A percentile compares a stretch with the other conserved stretches of the same genome.
Evolutionary conservation across 176 grass and related monocot species (phyloP).

Genomic region (Hordeum marinum): DNA sequence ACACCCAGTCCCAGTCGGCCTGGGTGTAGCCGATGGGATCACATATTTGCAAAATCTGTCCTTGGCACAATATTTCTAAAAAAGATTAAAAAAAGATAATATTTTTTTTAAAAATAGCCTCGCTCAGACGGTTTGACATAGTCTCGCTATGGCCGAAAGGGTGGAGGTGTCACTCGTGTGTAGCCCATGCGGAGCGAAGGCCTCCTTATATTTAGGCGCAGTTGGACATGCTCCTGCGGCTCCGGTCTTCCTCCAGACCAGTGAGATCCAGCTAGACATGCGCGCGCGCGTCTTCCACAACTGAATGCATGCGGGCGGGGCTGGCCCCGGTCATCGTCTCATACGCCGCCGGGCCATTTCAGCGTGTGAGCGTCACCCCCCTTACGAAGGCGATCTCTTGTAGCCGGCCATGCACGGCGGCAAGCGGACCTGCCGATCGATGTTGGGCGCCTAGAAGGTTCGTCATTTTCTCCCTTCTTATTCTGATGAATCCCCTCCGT

Average conservation of each 20-base stretch:
- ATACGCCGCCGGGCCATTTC: background rate
- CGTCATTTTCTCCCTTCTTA: too few species aligned
- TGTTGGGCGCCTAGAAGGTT: too few species aligned
- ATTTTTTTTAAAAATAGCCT: background rate
- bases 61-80: too few species aligned
- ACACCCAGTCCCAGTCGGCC: too few species aligned
- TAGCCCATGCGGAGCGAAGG: background rate
- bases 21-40: too few species aligned
- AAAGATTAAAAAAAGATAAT: too few species aligned
- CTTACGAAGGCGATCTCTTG: background rate
- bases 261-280: background rate
- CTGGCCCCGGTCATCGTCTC: background rate
- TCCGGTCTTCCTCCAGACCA: background rate
- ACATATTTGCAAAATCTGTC: too few species aligned
- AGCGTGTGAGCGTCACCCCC: background rate
- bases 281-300: background rate
- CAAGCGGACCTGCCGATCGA: background rate
- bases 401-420: background rate
- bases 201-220: background rate
- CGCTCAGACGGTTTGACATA: background rate
- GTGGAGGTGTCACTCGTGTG: background rate
- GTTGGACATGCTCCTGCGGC: background rate
- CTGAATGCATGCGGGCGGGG: background rate
- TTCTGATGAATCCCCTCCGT: too few species aligned
- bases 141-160: background rate